phyloP scores from a whole-genome alignment of 495 filamentous ascomycete species.

The Letharia lupina region DNA sequence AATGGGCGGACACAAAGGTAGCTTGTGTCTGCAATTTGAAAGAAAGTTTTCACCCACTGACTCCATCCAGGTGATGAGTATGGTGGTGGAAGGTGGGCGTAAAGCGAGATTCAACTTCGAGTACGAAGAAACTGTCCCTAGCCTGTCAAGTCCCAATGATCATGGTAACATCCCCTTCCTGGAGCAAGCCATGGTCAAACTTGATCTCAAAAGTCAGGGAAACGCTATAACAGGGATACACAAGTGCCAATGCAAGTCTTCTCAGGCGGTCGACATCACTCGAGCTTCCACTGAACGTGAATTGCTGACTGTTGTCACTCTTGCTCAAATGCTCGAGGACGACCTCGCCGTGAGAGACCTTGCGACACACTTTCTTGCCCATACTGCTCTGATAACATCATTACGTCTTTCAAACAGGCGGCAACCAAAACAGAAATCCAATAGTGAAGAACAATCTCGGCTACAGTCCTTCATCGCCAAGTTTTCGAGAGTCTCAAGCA shows the following conservation, averaged over 20 bases:
- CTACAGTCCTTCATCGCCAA: slow-evolving; percentile 14
- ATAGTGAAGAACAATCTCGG: background rate
- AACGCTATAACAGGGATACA: too few relatives aligned
- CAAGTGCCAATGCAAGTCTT: slow-evolving; percentile 8
- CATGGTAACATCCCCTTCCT: background rate
- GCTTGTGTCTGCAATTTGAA: background rate
- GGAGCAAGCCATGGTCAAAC: background rate
- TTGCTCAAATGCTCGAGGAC: slow-evolving; percentile 10
- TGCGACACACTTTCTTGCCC: slow-evolving; percentile 10
- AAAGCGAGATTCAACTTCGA: background rate
- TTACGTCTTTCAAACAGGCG: slow-evolving; percentile 12
- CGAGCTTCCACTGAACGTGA: slow-evolving; percentile 10
- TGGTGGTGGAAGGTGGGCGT: slow-evolving; percentile 38
- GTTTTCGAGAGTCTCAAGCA: slow-evolving; percentile 1
- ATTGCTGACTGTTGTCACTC: slow-evolving; percentile 8
- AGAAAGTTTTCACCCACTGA: background rate
- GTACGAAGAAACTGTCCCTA: background rate
- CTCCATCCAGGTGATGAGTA: slow-evolving; percentile 33
- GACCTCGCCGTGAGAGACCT: background rate
- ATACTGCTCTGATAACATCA: slow-evolving; percentile 13
- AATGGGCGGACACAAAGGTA: slow-evolving; percentile 55
- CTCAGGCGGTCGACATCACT: background rate
- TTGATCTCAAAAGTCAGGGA: background rate
- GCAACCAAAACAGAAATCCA: background rate
- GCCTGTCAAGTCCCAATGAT: background rate